A percentile compares a stretch with the other conserved stretches of the same genome.
These are phyloP conservation scores for Amanita polypyramis DNA, from an alignment of 768 basidiomycete species.

Conservation along the genomic window DNA sequence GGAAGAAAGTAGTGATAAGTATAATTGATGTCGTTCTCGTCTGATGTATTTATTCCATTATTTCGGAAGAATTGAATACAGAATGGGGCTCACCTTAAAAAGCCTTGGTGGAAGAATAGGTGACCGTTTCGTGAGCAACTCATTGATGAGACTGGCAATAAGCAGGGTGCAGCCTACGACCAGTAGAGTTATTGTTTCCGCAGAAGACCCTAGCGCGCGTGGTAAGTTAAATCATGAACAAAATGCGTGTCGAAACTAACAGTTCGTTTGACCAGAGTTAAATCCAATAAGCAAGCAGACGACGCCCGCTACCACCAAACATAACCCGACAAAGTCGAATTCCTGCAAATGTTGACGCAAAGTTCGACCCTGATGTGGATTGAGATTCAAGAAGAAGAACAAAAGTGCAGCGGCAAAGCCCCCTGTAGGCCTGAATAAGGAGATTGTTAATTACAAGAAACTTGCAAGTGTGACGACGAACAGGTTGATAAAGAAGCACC, in stretches of 20 bases:
- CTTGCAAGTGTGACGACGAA: constrained; percentile 18
- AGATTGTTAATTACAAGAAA: neutral
- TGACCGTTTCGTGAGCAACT: constrained; percentile 48
- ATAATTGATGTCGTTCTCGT: constrained; percentile 65
- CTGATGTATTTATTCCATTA: constrained; percentile 17
- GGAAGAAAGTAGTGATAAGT: constrained; percentile 48
- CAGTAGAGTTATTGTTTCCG: constrained; percentile 55
- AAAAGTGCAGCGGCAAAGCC: constrained; percentile 51
- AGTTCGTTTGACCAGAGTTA: constrained; percentile 55
- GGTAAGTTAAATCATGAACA: neutral
- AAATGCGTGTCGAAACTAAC: constrained; percentile 26
- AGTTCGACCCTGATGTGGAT: constrained; percentile 54
- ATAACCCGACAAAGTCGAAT: constrained; percentile 65
- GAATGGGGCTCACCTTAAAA: constrained; percentile 42
- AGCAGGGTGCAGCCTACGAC: constrained; percentile 46
- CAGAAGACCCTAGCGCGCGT: constrained; percentile 38
- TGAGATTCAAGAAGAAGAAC: constrained; percentile 72
- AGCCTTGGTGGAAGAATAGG: constrained; percentile 69
- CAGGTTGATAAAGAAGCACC: constrained; percentile 76
- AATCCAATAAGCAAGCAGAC: constrained; percentile 64
- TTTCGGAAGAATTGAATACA: neutral
- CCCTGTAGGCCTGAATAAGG: constrained; percentile 50
- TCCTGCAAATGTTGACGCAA: constrained; percentile 47
- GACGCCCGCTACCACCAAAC: constrained; percentile 54
- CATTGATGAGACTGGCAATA: constrained; percentile 43